Evolutionary conservation across 768 basidiomycete genomes (phyloP), one percentile per base, ranked within the genome.

Genomic region (Steccherinum ochraceum): DNA sequence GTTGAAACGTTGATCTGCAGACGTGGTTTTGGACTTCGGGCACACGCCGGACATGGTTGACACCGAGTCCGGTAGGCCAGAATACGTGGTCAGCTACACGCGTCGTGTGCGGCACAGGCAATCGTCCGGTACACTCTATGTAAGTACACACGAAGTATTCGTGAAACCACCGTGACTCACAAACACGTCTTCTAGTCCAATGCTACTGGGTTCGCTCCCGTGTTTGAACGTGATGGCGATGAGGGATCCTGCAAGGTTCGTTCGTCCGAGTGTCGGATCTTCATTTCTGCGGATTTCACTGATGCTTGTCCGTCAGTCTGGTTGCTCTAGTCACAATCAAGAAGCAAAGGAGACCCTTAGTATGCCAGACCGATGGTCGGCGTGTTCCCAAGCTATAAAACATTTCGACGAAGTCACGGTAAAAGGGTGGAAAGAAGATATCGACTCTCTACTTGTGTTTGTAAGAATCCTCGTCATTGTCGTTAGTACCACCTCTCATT

Each of bases 401-500:
- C 30, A 35, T 16, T 35, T 35, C 30, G 56, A 57, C 47, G 46
- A 49, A 13, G 24, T 19, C 7, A 26, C 48, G 30, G 50, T 57
- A 7, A 45, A 51, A 27, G 51, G 41, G 4, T 63, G 61, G 58
- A 61, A 61, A 24, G 60, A 61, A 24, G 58, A 61, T 13, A 57
- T 63, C 16, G 60, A 63, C 27, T 60, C 60, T 2, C 45, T 61
- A 7, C 54, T 63, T 2, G 55, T 63, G 3, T 63, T 63, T 39
- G 62, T 63, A 43, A 40, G 60, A n/a, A 43, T 43, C 41, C 18
- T 18, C 21, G 41, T 23, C 21, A 43, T 7, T 10, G 5, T 43
- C 30, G 7, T n/a, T n/a, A n/a, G n/a, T n/a, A n/a, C n/a, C n/a
- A n/a, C n/a, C n/a, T n/a, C n/a, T n/a, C n/a, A n/a, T n/a, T n/a